Evolutionary conservation across 179 eudicot species (phyloP).

Genomic region (Corrigiola litoralis): DNA sequence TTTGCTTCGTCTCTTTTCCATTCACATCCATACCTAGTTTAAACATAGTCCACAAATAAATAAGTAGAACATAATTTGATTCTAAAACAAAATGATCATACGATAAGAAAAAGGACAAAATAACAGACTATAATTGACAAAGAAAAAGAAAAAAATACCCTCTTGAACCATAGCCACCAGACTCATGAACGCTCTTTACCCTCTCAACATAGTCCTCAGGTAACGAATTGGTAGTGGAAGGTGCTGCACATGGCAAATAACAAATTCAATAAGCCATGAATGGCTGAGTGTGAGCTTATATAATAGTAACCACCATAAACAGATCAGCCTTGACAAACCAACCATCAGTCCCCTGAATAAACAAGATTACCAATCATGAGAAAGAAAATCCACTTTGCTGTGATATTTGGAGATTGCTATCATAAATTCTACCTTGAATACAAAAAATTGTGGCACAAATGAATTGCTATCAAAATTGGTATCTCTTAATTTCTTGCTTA

Average conservation of each 20-base stretch:
- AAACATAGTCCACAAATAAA: not conserved
- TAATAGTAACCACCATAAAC: not conserved
- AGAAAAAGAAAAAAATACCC: constrained; percentile 47
- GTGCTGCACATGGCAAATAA: constrained; percentile 42
- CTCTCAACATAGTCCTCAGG: constrained; percentile 95
- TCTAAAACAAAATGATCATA: not conserved
- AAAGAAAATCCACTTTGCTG: too few relatives aligned
- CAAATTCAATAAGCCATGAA: constrained; percentile 8
- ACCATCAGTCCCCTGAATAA: too few relatives aligned
- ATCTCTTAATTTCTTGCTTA: too few relatives aligned
- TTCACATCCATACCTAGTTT: constrained; percentile 73
- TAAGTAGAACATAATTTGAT: not conserved
- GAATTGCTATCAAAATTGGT: too few relatives aligned
- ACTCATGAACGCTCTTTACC: constrained; percentile 74
- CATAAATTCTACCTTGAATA: too few relatives aligned
- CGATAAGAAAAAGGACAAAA: not conserved
- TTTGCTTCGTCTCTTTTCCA: constrained; percentile 95
- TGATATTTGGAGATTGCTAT: too few relatives aligned
- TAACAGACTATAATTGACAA: not conserved
- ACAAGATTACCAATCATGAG: too few relatives aligned
- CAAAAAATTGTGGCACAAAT: too few relatives aligned
- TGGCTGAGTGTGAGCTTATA: not conserved
- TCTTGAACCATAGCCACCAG: constrained; percentile 90
- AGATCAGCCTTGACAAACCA: too few relatives aligned
- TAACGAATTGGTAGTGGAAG: constrained; percentile 61